Base-by-base conservation (phyloP, 2,329 filamentous ascomycete species). In the Endoconidiophora polonica region DNA sequence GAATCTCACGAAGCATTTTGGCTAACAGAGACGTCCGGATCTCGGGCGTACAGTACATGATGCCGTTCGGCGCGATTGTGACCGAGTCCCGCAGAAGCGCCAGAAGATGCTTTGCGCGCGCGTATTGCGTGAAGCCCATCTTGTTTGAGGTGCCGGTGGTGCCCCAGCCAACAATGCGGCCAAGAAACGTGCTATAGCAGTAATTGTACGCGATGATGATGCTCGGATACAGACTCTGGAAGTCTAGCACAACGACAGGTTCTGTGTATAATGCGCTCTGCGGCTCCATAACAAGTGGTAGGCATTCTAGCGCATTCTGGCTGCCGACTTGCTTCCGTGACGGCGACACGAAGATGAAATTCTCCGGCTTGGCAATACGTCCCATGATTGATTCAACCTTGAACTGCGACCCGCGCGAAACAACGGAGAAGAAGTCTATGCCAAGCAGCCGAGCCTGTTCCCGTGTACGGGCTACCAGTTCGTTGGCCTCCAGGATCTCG, bases 141-240 rank as follows among this genome's bases (percentile, higher is more conserved):
- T 56, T 88, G 77, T 65, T 96, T 94, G 67, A 86, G 88, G 39
- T 40, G 9, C 44, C 29, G 26, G 76, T 79, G 2, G 87, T 88
- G n/a, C 86, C 78, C 90, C 90, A 95, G 57, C 79, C 77, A 24
- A 79, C 76, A 38, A 94, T 79, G 26, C 91, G 78, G 0, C 91
- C 91, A 0, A 96, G 71, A 57, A 88, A 98, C 0, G 91, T 98
- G 0, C 91, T 96, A 61, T 98, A 98, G 66, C 91, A 98, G 61
- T 95, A 91, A 59, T 98, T 98, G 68, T 98, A 96, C 0, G 91
- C 91, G 60, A 98, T 96, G 87, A 98, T 95, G 54, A 96, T 81
- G 63, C 88, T 95, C 0, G 91, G 91, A 57, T 98, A 98, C 44
- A 98, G 67, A 53, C 86, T 94, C 60, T 96, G 90, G 55, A 98